These are phyloP conservation scores for Piromyces finnis DNA, from an alignment of 192 early-diverging fungal genomes.

Conservation along the genomic window DNA sequence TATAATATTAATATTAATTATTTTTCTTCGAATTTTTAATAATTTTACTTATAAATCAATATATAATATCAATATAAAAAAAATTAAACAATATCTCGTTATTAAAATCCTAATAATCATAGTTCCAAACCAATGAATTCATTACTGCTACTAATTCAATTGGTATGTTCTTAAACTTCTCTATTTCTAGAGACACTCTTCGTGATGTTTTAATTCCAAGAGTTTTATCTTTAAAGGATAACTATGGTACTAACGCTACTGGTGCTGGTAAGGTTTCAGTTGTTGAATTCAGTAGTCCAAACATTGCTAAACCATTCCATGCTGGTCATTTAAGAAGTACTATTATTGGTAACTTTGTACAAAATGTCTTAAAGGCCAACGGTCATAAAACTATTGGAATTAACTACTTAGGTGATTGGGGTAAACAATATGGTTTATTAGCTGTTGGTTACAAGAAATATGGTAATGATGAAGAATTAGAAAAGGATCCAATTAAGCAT, in stretches of 20 bases:
- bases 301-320: conserved; percentile 98
- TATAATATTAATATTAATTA: too few species aligned
- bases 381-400: conserved; percentile 82
- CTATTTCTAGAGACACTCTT: conserved; percentile 33
- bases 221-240: conserved; percentile 25
- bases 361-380: conserved; percentile 59
- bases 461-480: conserved; percentile 61
- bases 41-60: too few species aligned
- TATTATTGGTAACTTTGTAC: conserved; percentile 89
- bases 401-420: conserved; percentile 99
- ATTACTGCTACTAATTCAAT: conserved; percentile 27
- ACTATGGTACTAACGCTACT: conserved; percentile 43
- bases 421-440: conserved; percentile 94
- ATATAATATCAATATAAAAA: too few species aligned
- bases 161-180: conserved; percentile 64
- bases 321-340: conserved; percentile 93
- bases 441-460: conserved; percentile 72
- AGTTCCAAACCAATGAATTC: conserved; percentile 38
- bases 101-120: background rate
- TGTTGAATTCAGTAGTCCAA: conserved; percentile 88
- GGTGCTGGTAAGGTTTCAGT: conserved; percentile 60
- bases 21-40: too few species aligned
- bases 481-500: conserved; percentile 71
- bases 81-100: too few species aligned
- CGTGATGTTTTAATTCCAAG: conserved; percentile 26